Conservation (phyloP, 2,329 filamentous ascomycete genomes). For the Calcarisporium arbuscula region DNA sequence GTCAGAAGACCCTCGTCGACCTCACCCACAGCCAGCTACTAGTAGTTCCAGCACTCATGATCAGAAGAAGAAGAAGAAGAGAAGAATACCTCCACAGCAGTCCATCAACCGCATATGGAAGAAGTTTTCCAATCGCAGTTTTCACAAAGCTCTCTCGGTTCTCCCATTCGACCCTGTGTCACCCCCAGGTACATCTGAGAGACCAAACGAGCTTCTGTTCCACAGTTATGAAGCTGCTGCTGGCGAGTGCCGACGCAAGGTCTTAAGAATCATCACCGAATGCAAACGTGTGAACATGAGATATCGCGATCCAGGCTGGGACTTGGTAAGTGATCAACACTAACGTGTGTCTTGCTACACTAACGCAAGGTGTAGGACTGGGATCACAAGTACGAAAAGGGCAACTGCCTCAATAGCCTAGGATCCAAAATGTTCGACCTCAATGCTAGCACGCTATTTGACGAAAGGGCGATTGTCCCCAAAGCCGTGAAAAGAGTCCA, state of each 20-base stretch:
- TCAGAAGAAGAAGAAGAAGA: slow-evolving; percentile 51
- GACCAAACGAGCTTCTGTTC: slow-evolving; percentile 53
- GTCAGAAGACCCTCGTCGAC: slow-evolving; percentile 39
- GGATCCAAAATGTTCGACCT: slow-evolving; percentile 47
- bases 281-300: slow-evolving; percentile 73
- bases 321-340: slow-evolving; percentile 39
- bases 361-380: slow-evolving; percentile 41
- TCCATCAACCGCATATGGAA: slow-evolving; percentile 63
- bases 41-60: slow-evolving; percentile 26
- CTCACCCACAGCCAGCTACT: slow-evolving; percentile 25
- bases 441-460: slow-evolving; percentile 34
- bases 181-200: slow-evolving; percentile 42
- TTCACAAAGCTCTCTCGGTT: slow-evolving; percentile 59
- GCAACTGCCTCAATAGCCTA: slow-evolving; percentile 48
- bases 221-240: slow-evolving; percentile 58
- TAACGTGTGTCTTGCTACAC: background rate
- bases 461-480: slow-evolving; percentile 48
- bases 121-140: slow-evolving; percentile 50
- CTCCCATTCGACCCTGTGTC: slow-evolving; percentile 57
- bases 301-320: slow-evolving; percentile 62
- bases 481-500: slow-evolving; percentile 70
- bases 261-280: slow-evolving; percentile 53
- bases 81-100: slow-evolving; percentile 55
- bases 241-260: slow-evolving; percentile 58
- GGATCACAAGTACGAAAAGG: slow-evolving; percentile 61